Evolutionary conservation across 1,284 basidiomycete genomes (phyloP).

Genomic region (Marasmius tenuissimus): DNA sequence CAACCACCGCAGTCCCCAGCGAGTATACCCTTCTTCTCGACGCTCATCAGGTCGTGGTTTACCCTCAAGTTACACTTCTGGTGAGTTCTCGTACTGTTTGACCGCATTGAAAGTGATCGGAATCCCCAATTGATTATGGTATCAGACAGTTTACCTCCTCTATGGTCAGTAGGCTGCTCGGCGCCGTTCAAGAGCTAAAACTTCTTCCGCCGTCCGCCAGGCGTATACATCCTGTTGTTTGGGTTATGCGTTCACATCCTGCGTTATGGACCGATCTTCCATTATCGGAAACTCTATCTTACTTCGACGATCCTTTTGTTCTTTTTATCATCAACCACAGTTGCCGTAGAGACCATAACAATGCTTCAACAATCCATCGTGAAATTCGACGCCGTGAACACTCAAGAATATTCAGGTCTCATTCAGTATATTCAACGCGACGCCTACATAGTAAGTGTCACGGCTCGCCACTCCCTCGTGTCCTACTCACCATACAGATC

Average conservation of each 20-base stretch:
- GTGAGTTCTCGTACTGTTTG: no score
- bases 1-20: no score
- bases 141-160: no score
- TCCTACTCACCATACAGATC: not conserved
- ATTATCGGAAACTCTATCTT: not conserved
- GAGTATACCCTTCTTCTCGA: no score
- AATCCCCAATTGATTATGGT: no score
- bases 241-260: not conserved
- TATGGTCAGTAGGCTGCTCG: no score
- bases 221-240: not conserved
- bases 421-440: not conserved
- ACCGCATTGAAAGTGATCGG: no score
- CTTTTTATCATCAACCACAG: no score
- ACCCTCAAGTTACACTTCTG: no score
- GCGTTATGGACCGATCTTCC: not conserved
- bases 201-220: no score
- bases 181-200: no score
- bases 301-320: not conserved
- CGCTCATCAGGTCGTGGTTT: no score
- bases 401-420: not conserved
- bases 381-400: not conserved
- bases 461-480: not conserved
- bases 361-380: not conserved
- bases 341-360: not conserved
- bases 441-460: not conserved